phyloP scores from a whole-genome alignment of 169 alveolate genomes.

The Plasmodium chabaudi region DNA sequence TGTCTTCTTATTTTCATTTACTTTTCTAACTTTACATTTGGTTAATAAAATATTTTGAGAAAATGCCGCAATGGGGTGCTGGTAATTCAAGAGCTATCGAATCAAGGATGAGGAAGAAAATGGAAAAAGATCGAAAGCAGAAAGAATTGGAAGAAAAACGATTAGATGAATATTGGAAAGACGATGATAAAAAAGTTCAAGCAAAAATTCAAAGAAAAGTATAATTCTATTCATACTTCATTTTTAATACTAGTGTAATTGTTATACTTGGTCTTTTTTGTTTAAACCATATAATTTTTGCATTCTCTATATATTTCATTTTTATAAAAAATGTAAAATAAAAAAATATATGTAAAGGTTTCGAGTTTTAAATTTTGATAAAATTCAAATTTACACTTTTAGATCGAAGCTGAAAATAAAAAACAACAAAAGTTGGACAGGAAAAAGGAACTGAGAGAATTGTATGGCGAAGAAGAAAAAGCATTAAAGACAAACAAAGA shows the following conservation, averaged over 20 bases:
- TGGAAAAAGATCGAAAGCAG: slow-evolving; percentile 78
- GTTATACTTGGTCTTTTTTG: not conserved
- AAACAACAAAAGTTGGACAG: slow-evolving; percentile 67
- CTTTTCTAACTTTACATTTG: not conserved
- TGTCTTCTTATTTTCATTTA: slow-evolving; percentile 1
- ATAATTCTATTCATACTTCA: not conserved
- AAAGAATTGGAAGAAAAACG: slow-evolving; percentile 80
- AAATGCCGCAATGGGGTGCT: slow-evolving; percentile 85
- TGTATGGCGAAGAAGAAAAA: slow-evolving; percentile 76
- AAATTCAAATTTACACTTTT: not conserved
- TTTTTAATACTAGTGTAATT: not conserved
- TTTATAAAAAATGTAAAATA: not conserved
- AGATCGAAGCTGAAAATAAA: slow-evolving; percentile 69
- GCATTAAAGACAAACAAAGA: slow-evolving; percentile 55
- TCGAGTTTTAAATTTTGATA: not conserved
- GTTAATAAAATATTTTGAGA: slow-evolving; percentile 3
- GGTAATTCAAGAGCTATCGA: slow-evolving; percentile 86
- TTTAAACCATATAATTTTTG: not conserved
- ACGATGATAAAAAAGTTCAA: slow-evolving; percentile 82
- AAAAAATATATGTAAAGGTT: not conserved
- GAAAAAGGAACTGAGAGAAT: slow-evolving; percentile 56
- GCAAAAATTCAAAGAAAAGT: slow-evolving; percentile 86
- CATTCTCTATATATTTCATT: not conserved
- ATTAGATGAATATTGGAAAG: slow-evolving; percentile 84
- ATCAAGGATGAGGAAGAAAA: slow-evolving; percentile 81